Conservation (phyloP, 2,329 filamentous ascomycete genomes). For the Aspergillus tanneri region DNA sequence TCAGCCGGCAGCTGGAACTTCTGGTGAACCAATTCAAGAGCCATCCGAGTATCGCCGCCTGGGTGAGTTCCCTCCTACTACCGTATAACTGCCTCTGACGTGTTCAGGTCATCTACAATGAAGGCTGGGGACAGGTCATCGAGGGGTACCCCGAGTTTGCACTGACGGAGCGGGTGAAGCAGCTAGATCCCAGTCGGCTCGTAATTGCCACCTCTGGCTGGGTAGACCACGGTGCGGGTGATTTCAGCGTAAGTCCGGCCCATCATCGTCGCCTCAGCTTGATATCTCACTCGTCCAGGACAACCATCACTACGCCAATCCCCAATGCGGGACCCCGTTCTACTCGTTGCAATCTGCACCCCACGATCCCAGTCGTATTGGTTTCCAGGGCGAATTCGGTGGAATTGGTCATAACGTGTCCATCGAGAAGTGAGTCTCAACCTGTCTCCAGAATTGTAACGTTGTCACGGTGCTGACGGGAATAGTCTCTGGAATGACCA, state of each 20-base stretch:
- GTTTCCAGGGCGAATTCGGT: conserved; percentile 69
- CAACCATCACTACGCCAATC: conserved; percentile 70
- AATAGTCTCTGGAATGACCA: conserved; percentile 66
- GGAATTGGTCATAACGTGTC: conserved; percentile 66
- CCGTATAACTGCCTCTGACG: background rate
- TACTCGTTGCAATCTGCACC: conserved; percentile 59
- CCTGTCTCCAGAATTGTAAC: no score
- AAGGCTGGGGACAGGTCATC: conserved; percentile 66
- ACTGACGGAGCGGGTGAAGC: conserved; percentile 56
- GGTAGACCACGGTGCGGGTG: conserved; percentile 66
- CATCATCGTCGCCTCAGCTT: background rate
- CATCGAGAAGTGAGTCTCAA: conserved; percentile 55
- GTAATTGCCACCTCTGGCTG: conserved; percentile 65
- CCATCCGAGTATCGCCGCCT: conserved; percentile 64
- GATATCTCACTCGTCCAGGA: conserved; percentile 44
- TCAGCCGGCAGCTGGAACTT: conserved; percentile 61
- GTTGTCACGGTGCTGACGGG: no score
- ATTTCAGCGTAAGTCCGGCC: conserved; percentile 51
- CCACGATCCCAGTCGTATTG: conserved; percentile 61
- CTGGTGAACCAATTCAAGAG: conserved; percentile 63
- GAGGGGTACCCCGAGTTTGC: conserved; percentile 55
- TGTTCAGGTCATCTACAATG: conserved; percentile 65
- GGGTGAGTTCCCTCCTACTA: conserved; percentile 46
- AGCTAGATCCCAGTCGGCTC: conserved; percentile 63
- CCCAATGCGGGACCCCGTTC: conserved; percentile 69